Evolutionary conservation across 106 monocot genomes (phyloP).

Genomic region (Platanthera zijinensis): DNA sequence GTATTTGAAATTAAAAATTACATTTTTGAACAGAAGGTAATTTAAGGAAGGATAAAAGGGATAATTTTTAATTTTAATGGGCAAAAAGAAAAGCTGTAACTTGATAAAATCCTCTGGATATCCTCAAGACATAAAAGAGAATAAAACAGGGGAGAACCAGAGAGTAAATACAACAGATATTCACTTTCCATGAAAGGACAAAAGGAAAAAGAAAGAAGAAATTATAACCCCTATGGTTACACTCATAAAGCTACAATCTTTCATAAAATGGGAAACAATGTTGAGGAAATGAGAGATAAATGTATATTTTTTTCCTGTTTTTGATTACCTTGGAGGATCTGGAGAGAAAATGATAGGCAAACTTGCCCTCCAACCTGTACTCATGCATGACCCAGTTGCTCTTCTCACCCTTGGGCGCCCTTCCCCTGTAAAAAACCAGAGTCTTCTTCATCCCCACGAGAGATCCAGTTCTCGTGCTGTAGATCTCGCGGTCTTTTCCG

Average conservation of each 20-base stretch:
- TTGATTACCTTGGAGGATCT: constrained; percentile 60
- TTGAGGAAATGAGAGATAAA: neutral
- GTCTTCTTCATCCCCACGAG: constrained; percentile 99
- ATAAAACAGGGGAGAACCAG: neutral
- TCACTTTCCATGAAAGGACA: no score
- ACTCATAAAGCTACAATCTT: neutral
- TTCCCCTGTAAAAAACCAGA: constrained; percentile 87
- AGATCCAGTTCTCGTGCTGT: constrained; percentile 44
- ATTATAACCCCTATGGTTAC: neutral
- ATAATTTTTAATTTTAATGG: no score
- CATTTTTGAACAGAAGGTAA: no score
- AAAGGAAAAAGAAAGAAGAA: neutral
- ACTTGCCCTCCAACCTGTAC: constrained; percentile 82
- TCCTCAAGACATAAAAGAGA: neutral
- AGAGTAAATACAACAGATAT: neutral
- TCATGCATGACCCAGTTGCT: constrained; percentile 99
- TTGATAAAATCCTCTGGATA: no score
- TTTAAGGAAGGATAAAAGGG: no score
- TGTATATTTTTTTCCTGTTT: neutral
- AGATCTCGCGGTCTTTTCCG: constrained; percentile 92
- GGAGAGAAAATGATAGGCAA: constrained; percentile 72
- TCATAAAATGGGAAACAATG: neutral
- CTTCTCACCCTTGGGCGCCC: constrained; percentile 97
- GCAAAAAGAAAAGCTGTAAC: no score
- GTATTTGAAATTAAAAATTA: no score